Conservation (phyloP, 192 early-diverging fungal species). For the Lobulomyces angularis region DNA sequence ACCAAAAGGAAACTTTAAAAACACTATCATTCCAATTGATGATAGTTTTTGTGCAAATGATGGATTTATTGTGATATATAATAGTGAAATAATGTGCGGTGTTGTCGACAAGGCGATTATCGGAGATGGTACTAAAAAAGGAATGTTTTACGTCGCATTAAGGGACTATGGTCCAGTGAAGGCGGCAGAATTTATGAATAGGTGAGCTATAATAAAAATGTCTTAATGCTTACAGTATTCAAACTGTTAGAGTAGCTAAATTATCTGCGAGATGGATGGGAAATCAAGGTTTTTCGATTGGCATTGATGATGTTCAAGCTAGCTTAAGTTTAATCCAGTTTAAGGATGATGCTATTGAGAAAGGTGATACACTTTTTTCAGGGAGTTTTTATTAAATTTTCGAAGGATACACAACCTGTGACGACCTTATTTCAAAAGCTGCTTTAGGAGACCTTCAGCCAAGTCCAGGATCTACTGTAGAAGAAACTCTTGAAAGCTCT, state of each 20-base stretch:
- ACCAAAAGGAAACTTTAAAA: no score
- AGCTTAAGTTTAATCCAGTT: constrained; percentile 56
- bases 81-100: constrained; percentile 92
- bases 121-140: constrained; percentile 91
- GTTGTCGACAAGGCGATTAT: constrained; percentile 88
- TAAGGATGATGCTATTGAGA: constrained; percentile 67
- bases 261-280: constrained; percentile 83
- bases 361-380: no score
- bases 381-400: no score
- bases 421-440: constrained; percentile 61
- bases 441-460: constrained; percentile 62
- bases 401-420: constrained; percentile 80
- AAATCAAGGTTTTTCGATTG: constrained; percentile 94
- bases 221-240: no score
- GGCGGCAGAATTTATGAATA: constrained; percentile 88
- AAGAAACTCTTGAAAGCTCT: constrained; percentile 71
- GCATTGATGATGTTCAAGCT: constrained; percentile 93
- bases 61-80: constrained; percentile 78
- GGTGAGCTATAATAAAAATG: no score
- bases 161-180: constrained; percentile 79
- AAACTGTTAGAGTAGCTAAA: constrained; percentile 79
- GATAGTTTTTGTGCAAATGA: constrained; percentile 69
- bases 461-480: constrained; percentile 74
- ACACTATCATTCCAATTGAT: constrained; percentile 22
- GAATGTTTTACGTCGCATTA: constrained; percentile 85